Conservation (phyloP, 345 rosid genomes). For the Eucalyptus pauciflora region DNA sequence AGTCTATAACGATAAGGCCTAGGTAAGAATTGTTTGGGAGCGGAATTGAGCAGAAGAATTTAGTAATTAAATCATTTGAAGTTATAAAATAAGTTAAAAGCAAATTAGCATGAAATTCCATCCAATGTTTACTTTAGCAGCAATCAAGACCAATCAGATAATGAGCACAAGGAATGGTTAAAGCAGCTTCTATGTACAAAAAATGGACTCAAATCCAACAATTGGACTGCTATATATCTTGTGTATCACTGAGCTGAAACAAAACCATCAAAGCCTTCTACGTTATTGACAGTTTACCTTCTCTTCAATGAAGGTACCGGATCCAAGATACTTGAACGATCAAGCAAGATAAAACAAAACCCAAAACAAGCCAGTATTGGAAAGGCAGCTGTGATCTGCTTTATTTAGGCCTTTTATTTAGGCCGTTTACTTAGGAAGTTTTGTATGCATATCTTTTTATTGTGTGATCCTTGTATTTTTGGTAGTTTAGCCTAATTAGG, state of each 20-base stretch:
- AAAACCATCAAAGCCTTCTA: not conserved
- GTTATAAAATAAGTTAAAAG: not conserved
- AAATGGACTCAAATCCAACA: not conserved
- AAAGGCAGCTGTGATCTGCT: no score
- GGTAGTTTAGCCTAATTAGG: no score
- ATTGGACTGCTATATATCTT: not conserved
- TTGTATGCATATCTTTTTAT: no score
- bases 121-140: not conserved
- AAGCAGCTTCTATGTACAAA: not conserved
- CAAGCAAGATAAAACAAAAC: not conserved
- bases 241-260: not conserved
- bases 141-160: not conserved
- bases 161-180: not conserved
- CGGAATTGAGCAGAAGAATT: not conserved
- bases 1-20: not conserved
- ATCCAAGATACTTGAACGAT: not conserved
- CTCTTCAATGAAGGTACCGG: not conserved
- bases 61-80: not conserved
- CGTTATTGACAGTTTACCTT: constrained; percentile 34
- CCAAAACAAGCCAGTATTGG: not conserved
- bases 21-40: not conserved
- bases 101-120: not conserved
- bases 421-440: no score
- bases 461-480: no score
- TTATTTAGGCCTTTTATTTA: no score